Base-by-base conservation (phyloP, 768 basidiomycete genomes). In the Symmetrospora coprosmae region DNA sequence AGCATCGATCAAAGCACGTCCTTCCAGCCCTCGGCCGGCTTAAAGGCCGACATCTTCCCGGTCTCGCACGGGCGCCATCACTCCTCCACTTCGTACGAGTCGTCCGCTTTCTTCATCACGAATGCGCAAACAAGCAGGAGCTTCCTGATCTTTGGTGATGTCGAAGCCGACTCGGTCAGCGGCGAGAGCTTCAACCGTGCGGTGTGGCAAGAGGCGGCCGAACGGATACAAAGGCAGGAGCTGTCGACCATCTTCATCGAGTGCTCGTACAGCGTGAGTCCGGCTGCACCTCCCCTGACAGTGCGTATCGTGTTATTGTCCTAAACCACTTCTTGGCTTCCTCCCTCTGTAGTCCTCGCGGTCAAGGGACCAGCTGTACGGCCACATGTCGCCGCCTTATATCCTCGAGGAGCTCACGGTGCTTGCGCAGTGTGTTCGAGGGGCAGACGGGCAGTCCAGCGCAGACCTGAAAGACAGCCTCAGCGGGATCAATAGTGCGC, bases 101-200 rank as follows among this genome's bases (percentile, higher is more conserved):
- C 85, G 14, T 75, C 84, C 1, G 92, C 90, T 16, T 91, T 86
- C 75, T 92, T 92, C 71, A 72, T 96, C 66, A 80, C 82, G 65
- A 69, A 71, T 49, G 77, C 85, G 50, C 73, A 77, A 17, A 76
- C 78, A 33, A 71, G 71, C 1, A 77, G 75, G 46, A 86, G 92
- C 71, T 82, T 96, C 65, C 76, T 96, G 35, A 96, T 96, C 73
- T 92, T 94, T 66, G 92, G 92, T 0, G 90, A 92, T 72, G 83
- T 94, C 62, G 87, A 91, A 68, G 86, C 87, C 9, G 58, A 91
- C 73, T 79, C 79, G 49, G 66, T 90, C 46, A 77, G 85, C 5
- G n/a, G 68, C 16, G 71, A 74, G 14, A 83, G 83, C 4, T 77
- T 75, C 50, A 91, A 82, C 37, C 75, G 76, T 27, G 72, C 76